phyloP scores from a whole-genome alignment of 1,139 yeast species.

The Hansenula anomala region DNA sequence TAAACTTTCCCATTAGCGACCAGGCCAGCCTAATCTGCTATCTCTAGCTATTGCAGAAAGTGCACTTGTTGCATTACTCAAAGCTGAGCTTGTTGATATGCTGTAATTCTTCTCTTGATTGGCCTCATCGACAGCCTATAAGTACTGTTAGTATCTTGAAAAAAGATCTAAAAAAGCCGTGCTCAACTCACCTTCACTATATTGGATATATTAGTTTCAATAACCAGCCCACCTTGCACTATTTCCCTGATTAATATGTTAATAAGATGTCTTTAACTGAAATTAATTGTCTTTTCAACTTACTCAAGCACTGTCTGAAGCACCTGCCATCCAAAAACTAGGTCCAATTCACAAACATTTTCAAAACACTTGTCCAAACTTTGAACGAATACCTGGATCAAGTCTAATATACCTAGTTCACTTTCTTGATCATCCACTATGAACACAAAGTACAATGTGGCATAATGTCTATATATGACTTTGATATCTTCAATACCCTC shows the following conservation, averaged over 20 bases:
- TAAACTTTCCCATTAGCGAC: no score
- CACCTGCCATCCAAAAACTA: constrained; percentile 97
- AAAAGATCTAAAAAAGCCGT: neutral
- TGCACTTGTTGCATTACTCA: constrained; percentile 34
- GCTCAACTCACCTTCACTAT: constrained; percentile 46
- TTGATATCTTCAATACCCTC: constrained; percentile 76
- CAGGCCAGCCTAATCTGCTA: constrained; percentile 39
- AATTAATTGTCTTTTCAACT: constrained; percentile 3
- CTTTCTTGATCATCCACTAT: constrained; percentile 95
- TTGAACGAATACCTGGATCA: constrained; percentile 96
- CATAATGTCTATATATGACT: constrained; percentile 91
- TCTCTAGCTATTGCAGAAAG: constrained; percentile 42
- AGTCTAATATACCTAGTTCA: constrained; percentile 87
- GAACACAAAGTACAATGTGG: constrained; percentile 90
- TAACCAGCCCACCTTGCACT: constrained; percentile 98
- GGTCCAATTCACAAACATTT: constrained; percentile 91
- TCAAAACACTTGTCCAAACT: constrained; percentile 88
- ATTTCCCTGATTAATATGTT: constrained; percentile 45
- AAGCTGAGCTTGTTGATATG: constrained; percentile 23
- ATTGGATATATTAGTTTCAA: constrained; percentile 79
- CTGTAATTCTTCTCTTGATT: constrained; percentile 14
- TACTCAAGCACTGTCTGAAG: constrained; percentile 78
- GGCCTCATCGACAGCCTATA: constrained; percentile 24
- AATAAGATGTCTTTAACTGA: neutral
- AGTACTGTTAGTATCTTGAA: neutral